A percentile compares a stretch with the other conserved stretches of the same genome.
Conservation (phyloP, 768 basidiomycete species). For the Naganishia friedmannii region DNA sequence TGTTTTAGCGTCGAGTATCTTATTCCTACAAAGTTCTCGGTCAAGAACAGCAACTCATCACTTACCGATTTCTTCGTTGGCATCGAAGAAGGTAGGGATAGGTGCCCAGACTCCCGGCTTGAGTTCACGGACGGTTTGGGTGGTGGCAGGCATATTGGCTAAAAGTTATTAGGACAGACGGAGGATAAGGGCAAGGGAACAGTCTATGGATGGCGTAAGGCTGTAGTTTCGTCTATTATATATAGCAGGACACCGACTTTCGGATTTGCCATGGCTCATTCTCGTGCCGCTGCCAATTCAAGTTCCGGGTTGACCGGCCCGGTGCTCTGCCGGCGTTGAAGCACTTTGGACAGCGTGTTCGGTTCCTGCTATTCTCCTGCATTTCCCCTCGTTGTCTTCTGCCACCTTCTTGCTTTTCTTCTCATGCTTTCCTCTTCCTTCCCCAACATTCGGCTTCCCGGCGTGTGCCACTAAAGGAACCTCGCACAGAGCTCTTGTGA, state of each 20-base stretch:
- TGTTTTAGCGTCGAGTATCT: not conserved
- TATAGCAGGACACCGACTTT: slow-evolving; percentile 1
- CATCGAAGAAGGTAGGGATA: slow-evolving; percentile 78
- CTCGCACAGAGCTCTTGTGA: too few relatives aligned
- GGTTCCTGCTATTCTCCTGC: not conserved
- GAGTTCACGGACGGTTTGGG: slow-evolving; percentile 58
- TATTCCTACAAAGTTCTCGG: not conserved
- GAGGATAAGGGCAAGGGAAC: not conserved
- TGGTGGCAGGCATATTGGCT: slow-evolving; percentile 36
- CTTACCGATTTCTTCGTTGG: slow-evolving; percentile 78
- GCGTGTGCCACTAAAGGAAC: too few relatives aligned
- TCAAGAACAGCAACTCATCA: slow-evolving; percentile 29
- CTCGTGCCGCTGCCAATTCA: slow-evolving; percentile 3
- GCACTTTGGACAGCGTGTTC: not conserved
- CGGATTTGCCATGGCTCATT: not conserved
- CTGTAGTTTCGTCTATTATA: not conserved
- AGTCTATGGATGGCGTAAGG: not conserved
- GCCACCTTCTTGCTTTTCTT: not conserved
- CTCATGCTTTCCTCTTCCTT: not conserved
- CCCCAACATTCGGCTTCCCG: not conserved
- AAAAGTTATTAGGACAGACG: not conserved
- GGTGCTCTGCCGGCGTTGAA: slow-evolving; percentile 1
- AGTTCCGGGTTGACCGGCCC: not conserved
- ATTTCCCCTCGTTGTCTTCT: not conserved
- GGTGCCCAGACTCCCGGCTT: slow-evolving; percentile 78